A percentile compares a stretch with the other conserved stretches of the same genome.
Conservation (phyloP, 257 asterid species). For the Solanum stenotomum region DNA sequence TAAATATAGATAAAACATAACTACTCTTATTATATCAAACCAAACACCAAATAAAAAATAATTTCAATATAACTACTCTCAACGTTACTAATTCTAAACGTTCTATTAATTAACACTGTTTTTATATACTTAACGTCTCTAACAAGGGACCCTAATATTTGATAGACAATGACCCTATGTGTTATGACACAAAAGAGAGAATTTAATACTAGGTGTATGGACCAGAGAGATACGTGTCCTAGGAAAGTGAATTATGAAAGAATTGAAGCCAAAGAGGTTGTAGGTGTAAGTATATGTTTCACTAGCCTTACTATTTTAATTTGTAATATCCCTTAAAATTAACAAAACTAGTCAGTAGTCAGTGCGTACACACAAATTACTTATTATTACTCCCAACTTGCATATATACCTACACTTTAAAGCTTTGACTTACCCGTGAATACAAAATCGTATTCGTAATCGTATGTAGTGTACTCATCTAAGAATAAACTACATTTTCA, state of each 20-base stretch:
- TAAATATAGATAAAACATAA: too few relatives aligned
- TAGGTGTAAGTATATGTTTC: neutral
- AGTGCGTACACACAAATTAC: neutral
- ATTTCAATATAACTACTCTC: neutral
- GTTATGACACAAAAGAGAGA: neutral
- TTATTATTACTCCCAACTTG: neutral
- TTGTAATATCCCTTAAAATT: neutral
- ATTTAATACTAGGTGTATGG: neutral
- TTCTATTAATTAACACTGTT: too few relatives aligned
- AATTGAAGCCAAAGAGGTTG: neutral
- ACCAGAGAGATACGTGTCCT: neutral
- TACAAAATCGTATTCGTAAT: neutral
- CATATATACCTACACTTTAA: neutral
- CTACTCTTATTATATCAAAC: too few relatives aligned
- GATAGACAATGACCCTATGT: neutral
- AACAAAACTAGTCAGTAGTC: neutral
- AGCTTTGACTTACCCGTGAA: neutral
- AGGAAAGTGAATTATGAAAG: neutral
- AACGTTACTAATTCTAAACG: too few relatives aligned
- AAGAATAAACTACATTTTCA: neutral
- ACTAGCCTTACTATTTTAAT: neutral
- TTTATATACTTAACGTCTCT: neutral
- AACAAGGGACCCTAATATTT: neutral
- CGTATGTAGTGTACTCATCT: neutral
- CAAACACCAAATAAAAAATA: neutral